These are phyloP conservation scores for Rhizopus microsporus DNA, from an alignment of 371 early-diverging fungal species.

Conservation along the genomic window DNA sequence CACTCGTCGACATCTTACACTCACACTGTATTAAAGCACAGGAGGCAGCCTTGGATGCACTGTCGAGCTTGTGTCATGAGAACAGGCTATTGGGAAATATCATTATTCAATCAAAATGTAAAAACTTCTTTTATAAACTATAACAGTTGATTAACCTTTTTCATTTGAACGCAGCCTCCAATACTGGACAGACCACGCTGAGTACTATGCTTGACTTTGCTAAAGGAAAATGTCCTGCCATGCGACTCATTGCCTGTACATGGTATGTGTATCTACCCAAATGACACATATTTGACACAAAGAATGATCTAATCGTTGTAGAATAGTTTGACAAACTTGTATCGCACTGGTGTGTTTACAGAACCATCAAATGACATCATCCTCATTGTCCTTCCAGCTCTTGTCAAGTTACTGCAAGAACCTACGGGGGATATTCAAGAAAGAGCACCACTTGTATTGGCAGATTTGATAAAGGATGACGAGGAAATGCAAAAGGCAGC, in stretches of 20 bases:
- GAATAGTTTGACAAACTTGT: constrained; percentile 68
- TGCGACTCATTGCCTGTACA: constrained; percentile 71
- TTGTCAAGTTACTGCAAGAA: constrained; percentile 74
- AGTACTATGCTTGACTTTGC: constrained; percentile 65
- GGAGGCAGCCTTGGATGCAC: constrained; percentile 79
- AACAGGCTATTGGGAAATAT: constrained; percentile 57
- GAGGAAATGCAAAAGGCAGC: constrained; percentile 82
- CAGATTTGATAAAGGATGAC: constrained; percentile 73
- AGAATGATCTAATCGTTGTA: constrained; percentile 50
- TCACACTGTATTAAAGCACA: constrained; percentile 67
- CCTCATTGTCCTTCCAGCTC: constrained; percentile 68
- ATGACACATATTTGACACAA: neutral
- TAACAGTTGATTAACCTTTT: neutral
- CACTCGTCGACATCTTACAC: constrained; percentile 60
- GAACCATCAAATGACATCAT: constrained; percentile 62
- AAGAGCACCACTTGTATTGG: constrained; percentile 71
- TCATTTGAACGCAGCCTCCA: constrained; percentile 15
- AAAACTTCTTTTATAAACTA: constrained; percentile 1
- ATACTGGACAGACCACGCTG: constrained; percentile 35
- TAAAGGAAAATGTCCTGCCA: constrained; percentile 60
- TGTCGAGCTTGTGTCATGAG: constrained; percentile 68
- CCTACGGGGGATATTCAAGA: constrained; percentile 61
- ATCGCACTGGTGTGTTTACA: constrained; percentile 60
- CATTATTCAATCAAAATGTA: constrained; percentile 56
- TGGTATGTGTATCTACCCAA: constrained; percentile 45